A percentile compares a stretch with the other conserved stretches of the same genome.
Evolutionary conservation across 257 asterid species (phyloP).

Genomic region (Solanum boliviense): DNA sequence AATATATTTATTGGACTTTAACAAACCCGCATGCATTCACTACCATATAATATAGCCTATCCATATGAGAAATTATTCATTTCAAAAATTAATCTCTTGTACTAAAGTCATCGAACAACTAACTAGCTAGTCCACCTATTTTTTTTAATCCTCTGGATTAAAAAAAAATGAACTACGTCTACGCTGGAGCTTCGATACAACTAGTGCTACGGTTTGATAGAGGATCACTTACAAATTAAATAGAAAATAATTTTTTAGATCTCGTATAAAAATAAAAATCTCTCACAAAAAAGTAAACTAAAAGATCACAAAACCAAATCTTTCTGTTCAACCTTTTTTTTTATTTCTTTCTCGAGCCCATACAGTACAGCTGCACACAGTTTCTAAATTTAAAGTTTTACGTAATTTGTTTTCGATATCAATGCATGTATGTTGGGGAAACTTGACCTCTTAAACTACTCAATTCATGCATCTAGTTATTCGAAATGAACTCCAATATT

Average conservation of each 20-base stretch:
- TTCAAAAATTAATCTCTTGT: not conserved
- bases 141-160: not conserved
- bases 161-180: not conserved
- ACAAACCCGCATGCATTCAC: not conserved
- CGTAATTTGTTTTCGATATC: not conserved
- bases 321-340: not conserved
- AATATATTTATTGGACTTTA: not conserved
- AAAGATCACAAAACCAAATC: not conserved
- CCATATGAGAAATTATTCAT: not conserved
- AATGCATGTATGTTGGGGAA: not conserved
- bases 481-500: not conserved
- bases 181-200: no score
- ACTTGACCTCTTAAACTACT: not conserved
- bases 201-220: not conserved
- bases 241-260: not conserved
- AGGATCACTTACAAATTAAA: not conserved
- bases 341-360: not conserved
- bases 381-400: not conserved
- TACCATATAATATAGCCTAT: not conserved
- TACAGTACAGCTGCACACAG: not conserved
- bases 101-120: not conserved
- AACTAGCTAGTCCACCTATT: not conserved
- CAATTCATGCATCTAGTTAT: not conserved
- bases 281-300: not conserved
- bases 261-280: not conserved